A percentile compares a stretch with the other conserved stretches of the same genome.
phyloP scores from a whole-genome alignment of 1,284 basidiomycete genomes.

The Rhodotorula sp. region DNA sequence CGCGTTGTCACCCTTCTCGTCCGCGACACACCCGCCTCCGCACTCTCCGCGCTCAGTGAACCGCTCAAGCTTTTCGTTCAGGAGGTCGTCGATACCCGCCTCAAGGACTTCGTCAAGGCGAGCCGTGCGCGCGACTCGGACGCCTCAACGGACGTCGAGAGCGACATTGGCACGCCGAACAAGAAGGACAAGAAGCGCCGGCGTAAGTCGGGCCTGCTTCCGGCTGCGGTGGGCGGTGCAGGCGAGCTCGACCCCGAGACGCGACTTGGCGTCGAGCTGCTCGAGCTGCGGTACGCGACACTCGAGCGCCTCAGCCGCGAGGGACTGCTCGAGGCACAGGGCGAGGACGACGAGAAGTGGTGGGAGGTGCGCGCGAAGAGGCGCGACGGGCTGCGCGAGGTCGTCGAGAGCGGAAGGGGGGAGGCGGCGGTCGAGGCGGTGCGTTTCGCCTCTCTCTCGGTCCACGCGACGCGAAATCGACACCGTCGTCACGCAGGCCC shows the following conservation, averaged over 20 bases:
- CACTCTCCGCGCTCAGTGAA: constrained; percentile 6
- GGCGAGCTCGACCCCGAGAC: constrained; percentile 4
- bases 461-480: background rate
- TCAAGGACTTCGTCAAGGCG: constrained; percentile 10
- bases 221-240: background rate
- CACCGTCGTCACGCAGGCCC: background rate
- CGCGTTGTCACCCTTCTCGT: constrained; percentile 10
- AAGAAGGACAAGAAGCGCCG: constrained; percentile 28
- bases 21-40: background rate
- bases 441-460: background rate
- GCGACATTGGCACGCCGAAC: constrained; percentile 2
- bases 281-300: constrained; percentile 23
- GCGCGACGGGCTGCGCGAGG: constrained; percentile 6
- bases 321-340: background rate
- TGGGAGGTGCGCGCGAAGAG: constrained; percentile 1
- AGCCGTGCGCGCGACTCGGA: background rate
- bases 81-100: constrained; percentile 10
- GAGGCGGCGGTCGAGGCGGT: constrained; percentile 23
- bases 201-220: constrained; percentile 5
- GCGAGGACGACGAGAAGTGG: constrained; percentile 11
- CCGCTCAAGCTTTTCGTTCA: background rate
- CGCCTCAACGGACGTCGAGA: background rate
- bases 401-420: constrained; percentile 4
- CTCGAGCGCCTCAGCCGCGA: constrained; percentile 13
- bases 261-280: constrained; percentile 17